Evolutionary conservation across 108 stramenopile genomes (phyloP), one percentile per base, ranked within the genome.

Genomic region (Conticribra weissflogii): DNA sequence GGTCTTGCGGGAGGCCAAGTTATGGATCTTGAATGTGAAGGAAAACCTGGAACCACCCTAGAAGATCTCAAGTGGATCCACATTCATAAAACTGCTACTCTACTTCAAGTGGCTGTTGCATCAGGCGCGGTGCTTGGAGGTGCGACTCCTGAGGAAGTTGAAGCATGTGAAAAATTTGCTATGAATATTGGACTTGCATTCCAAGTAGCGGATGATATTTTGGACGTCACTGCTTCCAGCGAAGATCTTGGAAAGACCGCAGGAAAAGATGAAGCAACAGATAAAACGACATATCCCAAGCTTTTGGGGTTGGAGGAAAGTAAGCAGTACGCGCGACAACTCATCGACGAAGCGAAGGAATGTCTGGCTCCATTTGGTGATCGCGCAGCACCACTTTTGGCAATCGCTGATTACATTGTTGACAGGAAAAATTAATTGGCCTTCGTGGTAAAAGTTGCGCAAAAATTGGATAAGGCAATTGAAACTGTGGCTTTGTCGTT

Each of bases 121-220:
- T 74, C 85, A 27, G 97, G 97, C 30, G 97, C 97, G 7, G 84
- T 98, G 66, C 74, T 98, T 36, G 97, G 88, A 19, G 97, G 97
- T 18, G 97, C 97, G 29, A 88, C 82, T 2, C 77, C 87, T 3
- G 90, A 93, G 59, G 96, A 97, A 64, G 93, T 98, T 2, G 80
- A 72, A 72, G 83, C 85, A 7, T 92, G 91, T 69, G 97, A 97
- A 66, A 81, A 70, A 47, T 98, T 92, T 74, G 96, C 96, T n/a
- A 80, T 95, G 63, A 88, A 96, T 55, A 96, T 98, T 71, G 97
- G 97, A 9, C 76, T 98, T 36, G 97, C 97, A 1, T 98, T 98
- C 72, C 97, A 98, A 67, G 97, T 98, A 25, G 97, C 97, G 8
- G 97, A 98, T 78, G 97, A 98, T 79, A 98, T 98, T 80, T 79